These are phyloP conservation scores for Phytopythium kandeliae DNA, from an alignment of 352 stramenopile species.

Conservation along the genomic window DNA sequence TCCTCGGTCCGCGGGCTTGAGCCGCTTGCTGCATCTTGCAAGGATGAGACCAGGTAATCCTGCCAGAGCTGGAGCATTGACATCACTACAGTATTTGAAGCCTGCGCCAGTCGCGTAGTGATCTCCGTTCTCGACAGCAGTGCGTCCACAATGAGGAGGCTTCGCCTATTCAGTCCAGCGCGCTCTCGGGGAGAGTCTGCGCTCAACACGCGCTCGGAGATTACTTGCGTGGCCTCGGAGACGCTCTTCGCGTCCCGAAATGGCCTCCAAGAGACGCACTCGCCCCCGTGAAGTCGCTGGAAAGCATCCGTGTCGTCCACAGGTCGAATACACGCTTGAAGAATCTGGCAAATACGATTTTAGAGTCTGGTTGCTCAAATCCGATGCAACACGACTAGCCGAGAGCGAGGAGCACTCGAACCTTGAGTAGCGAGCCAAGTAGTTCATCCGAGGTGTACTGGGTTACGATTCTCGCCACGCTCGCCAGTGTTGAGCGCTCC, in stretches of 20 bases:
- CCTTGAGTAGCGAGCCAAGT: not conserved
- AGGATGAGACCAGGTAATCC: not conserved
- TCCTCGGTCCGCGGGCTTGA: not conserved
- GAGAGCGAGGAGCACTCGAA: not conserved
- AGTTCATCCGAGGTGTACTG: not conserved
- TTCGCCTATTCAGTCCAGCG: not conserved
- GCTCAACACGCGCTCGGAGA: conserved; percentile 13
- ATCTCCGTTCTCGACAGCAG: not conserved
- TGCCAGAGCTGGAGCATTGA: not conserved
- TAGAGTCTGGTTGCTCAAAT: too few relatives aligned
- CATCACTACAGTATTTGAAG: not conserved
- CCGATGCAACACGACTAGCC: too few relatives aligned
- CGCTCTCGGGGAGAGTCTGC: not conserved
- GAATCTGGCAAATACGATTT: not conserved
- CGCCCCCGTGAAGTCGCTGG: not conserved
- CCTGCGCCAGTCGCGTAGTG: not conserved
- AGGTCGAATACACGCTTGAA: not conserved
- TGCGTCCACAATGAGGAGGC: not conserved
- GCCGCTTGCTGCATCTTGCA: not conserved
- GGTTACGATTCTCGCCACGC: not conserved
- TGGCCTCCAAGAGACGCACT: conserved; percentile 29
- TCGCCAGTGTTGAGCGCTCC: not conserved
- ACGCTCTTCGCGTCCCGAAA: conserved; percentile 24
- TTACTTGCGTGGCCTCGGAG: conserved; percentile 12
- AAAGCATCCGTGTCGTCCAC: too few relatives aligned